Conservation (phyloP, 2,329 filamentous ascomycete species). For the Periconia sp. region DNA sequence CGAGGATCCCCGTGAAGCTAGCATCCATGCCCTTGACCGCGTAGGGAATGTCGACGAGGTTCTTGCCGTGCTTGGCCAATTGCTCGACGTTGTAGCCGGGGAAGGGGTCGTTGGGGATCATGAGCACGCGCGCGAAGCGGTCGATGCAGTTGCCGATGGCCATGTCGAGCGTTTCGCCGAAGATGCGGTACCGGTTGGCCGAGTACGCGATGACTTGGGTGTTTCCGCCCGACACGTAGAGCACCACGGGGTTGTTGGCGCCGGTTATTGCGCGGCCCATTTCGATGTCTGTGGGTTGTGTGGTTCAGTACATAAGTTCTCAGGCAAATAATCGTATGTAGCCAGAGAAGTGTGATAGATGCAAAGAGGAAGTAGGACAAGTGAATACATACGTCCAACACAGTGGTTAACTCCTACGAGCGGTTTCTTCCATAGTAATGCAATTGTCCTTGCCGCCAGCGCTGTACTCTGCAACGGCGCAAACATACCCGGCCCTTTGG, state of each 20-base stretch:
- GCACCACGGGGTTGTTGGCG: constrained; percentile 85
- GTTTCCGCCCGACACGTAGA: constrained; percentile 95
- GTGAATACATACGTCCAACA: constrained; percentile 67
- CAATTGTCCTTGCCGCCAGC: constrained; percentile 78
- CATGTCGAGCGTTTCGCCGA: constrained; percentile 96
- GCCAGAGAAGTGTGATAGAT: background rate
- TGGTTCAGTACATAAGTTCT: background rate
- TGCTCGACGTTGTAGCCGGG: constrained; percentile 99
- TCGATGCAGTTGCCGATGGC: constrained; percentile 97
- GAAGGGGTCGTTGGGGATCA: constrained; percentile 92
- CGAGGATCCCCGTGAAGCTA: constrained; percentile 90
- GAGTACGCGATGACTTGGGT: constrained; percentile 98
- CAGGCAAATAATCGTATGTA: background rate
- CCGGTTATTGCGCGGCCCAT: constrained; percentile 95
- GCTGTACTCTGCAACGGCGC: constrained; percentile 87
- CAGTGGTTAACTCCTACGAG: constrained; percentile 97
- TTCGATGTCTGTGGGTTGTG: constrained; percentile 69
- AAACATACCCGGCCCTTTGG: constrained; percentile 94
- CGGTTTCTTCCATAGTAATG: constrained; percentile 82
- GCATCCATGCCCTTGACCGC: constrained; percentile 99
- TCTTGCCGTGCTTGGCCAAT: constrained; percentile 69
- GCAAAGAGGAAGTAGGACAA: background rate
- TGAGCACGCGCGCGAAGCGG: constrained; percentile 86
- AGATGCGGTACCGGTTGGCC: constrained; percentile 92
- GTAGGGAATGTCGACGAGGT: constrained; percentile 86